Evolutionary conservation across 345 rosid genomes (phyloP), one percentile per base, ranked within the genome.

Genomic region (Draba incana): DNA sequence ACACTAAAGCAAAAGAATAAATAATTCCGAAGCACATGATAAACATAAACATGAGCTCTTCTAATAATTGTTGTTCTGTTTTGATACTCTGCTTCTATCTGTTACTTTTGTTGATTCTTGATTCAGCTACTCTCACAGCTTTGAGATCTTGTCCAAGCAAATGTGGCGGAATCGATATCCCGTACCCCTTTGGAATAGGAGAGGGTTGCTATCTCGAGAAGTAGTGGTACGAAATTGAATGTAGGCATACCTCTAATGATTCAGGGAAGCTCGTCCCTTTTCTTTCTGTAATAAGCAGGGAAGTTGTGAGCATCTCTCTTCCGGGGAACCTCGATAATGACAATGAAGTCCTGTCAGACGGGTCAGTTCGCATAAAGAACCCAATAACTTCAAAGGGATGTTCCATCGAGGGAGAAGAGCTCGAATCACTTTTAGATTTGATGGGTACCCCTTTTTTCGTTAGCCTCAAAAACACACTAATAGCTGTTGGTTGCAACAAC

Each of bases 111-210:
- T 8, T 25, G 6, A 58, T n/a, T 6, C 10, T 57, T 46, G 54
- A 30, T 65, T 25, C 48, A 16, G n/a, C 43, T 0, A 2, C 6
- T 59, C 50, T 25, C 37, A 24, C 49, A 2, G 24, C 12, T 7
- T 8, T 5, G 3, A 30, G 23, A 8, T 48, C 49, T 4, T 81
- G 84, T 74, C 51, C 6, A 1, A 49, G 1, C 0, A 1, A 4
- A 3, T 83, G 87, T 33, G 84, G 87, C 20, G 52, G 66, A 38
- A 46, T 81, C n/a, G 10, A 37, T 31, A 73, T 84, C 24, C 85
- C 81, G 0, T 70, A 35, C 58, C 88, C 85, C 3, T 84, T 84
- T 51, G 84, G 88, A 14, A 57, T 55, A 2, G 44, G 58, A 0
- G 4, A n/a, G 5, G 81, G 39, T 8, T 80, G 84, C 20, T 71